Evolutionary conservation across 2,329 filamentous ascomycete genomes (phyloP).

Genomic region (Aureobasidium sp.): DNA sequence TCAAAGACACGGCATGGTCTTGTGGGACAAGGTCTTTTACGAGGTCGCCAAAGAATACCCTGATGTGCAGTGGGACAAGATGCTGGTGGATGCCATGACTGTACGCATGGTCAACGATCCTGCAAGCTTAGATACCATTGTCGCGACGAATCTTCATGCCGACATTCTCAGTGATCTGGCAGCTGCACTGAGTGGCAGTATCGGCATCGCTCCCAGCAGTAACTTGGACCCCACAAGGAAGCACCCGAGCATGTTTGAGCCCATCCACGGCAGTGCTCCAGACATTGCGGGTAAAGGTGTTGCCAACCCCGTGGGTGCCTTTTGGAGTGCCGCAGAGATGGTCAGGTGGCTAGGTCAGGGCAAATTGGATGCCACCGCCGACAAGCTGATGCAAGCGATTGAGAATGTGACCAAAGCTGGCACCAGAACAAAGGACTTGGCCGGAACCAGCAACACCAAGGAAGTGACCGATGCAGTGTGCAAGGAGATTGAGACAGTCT

Average conservation of each 20-base stretch:
- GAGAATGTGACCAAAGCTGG: constrained; percentile 53
- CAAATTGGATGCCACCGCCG: constrained; percentile 46
- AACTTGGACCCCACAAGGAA: constrained; percentile 57
- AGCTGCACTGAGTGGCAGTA: constrained; percentile 58
- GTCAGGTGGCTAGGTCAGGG: constrained; percentile 53
- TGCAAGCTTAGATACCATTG: constrained; percentile 41
- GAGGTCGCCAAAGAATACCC: constrained; percentile 41
- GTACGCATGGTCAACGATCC: constrained; percentile 40
- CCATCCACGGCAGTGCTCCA: constrained; percentile 52
- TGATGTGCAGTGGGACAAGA: constrained; percentile 42
- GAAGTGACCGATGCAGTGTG: constrained; percentile 54
- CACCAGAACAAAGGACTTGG: constrained; percentile 54
- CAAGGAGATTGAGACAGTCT: constrained; percentile 43
- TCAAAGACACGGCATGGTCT: constrained; percentile 43
- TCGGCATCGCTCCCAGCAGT: constrained; percentile 61
- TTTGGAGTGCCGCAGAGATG: constrained; percentile 66
- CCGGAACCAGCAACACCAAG: constrained; percentile 50
- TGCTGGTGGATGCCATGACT: constrained; percentile 46
- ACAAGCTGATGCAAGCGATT: constrained; percentile 51
- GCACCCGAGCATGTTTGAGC: constrained; percentile 56
- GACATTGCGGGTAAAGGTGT: constrained; percentile 59
- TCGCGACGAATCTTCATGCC: constrained; percentile 44
- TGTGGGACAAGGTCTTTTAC: constrained; percentile 43
- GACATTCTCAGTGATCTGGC: constrained; percentile 64
- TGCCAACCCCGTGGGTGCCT: constrained; percentile 58